phyloP scores from a whole-genome alignment of 371 early-diverging fungal genomes.

The Syncephalastrum racemosum region DNA sequence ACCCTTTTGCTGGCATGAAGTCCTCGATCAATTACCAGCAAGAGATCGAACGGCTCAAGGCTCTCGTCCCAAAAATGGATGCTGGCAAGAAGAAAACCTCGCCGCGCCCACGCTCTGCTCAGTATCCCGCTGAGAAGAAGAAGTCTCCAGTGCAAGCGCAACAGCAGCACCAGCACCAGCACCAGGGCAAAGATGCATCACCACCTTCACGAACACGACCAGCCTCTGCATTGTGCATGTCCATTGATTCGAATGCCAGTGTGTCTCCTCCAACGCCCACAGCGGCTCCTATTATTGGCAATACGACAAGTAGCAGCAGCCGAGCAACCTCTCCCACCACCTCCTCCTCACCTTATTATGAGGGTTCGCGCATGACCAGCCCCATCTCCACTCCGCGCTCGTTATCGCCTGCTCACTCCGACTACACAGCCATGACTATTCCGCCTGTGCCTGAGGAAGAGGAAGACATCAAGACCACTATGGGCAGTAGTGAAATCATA shows the following conservation, averaged over 20 bases:
- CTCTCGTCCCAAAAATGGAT: slow-evolving; percentile 40
- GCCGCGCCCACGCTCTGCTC: slow-evolving; percentile 4
- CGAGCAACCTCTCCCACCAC: slow-evolving; percentile 5
- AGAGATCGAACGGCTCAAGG: slow-evolving; percentile 48
- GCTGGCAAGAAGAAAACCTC: slow-evolving; percentile 14
- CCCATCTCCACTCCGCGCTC: slow-evolving; percentile 30
- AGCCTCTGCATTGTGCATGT: slow-evolving; percentile 30
- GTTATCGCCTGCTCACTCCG: slow-evolving; percentile 10
- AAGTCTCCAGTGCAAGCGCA: too few relatives aligned
- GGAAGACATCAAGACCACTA: slow-evolving; percentile 4
- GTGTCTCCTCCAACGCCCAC: not conserved
- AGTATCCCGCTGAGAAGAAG: too few relatives aligned
- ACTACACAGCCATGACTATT: slow-evolving; percentile 8
- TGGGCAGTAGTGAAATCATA: slow-evolving; percentile 25
- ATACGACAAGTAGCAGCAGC: not conserved
- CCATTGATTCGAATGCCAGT: slow-evolving; percentile 2
- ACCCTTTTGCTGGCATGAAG: slow-evolving; percentile 55
- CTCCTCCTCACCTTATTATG: slow-evolving; percentile 7
- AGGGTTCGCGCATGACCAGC: slow-evolving; percentile 3
- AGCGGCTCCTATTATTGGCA: not conserved
- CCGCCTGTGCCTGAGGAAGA: slow-evolving; percentile 15
- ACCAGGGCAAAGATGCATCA: not conserved
- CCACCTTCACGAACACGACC: slow-evolving; percentile 8
- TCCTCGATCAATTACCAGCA: slow-evolving; percentile 41
- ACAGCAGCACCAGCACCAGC: too few relatives aligned